A percentile compares a stretch with the other conserved stretches of the same genome.
These are phyloP conservation scores for Coniella vitis DNA, from an alignment of 2,329 filamentous ascomycete species.

Conservation along the genomic window DNA sequence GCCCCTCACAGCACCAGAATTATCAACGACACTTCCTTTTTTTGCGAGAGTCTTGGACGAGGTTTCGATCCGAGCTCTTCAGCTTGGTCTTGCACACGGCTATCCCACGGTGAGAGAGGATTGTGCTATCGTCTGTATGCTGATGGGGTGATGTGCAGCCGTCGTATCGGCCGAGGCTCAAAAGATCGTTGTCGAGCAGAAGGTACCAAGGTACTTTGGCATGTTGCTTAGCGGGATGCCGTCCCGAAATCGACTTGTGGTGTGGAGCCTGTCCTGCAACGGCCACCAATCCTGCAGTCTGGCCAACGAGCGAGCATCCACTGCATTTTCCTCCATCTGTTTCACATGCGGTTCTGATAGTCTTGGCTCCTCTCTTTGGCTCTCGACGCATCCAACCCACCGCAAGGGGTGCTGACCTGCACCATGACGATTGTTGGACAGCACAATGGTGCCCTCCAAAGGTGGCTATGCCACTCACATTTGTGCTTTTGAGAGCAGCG, in stretches of 20 bases:
- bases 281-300: background rate
- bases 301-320: background rate
- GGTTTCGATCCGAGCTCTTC: no score
- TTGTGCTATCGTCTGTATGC: no score
- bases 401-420: conserved; percentile 4
- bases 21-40: background rate
- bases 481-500: background rate
- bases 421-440: background rate
- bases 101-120: no score
- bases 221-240: background rate
- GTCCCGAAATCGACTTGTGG: background rate
- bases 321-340: background rate
- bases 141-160: no score
- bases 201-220: no score
- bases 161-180: no score
- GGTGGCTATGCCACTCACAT: background rate
- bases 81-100: no score
- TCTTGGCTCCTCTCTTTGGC: background rate
- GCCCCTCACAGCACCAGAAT: background rate
- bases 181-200: no score
- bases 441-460: background rate
- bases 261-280: background rate
- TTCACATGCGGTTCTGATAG: background rate
- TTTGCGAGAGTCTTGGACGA: no score
- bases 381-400: background rate